Percentiles rank a stretch among this genome's conserved stretches.
Conservation (phyloP, 768 basidiomycete genomes). For the Lentinula lateritia region DNA sequence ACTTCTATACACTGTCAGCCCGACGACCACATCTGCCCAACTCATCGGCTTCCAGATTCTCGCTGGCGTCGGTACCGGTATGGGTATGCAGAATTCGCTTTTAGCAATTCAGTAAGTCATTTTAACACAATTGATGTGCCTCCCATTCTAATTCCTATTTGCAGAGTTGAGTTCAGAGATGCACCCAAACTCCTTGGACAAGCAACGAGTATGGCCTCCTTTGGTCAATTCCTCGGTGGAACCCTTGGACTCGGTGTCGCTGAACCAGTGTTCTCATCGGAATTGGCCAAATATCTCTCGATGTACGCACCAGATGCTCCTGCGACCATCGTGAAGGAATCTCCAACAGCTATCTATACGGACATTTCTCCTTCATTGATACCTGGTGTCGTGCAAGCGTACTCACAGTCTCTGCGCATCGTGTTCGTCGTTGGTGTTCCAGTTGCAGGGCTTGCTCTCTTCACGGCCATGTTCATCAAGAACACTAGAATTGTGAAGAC, state of each 20-base stretch:
- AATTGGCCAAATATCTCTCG: conserved; percentile 7
- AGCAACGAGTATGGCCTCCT: conserved; percentile 12
- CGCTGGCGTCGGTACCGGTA: conserved; percentile 9
- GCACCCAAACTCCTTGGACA: conserved; percentile 7
- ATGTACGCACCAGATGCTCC: conserved; percentile 13
- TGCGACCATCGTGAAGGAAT: conserved; percentile 3
- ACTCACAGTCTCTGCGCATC: neutral
- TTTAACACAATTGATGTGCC: no score
- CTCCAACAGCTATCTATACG: conserved; percentile 11
- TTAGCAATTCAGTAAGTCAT: conserved; percentile 12
- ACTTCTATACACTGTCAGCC: conserved; percentile 8
- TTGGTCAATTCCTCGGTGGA: conserved; percentile 14
- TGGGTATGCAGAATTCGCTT: conserved; percentile 16
- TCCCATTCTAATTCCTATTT: neutral
- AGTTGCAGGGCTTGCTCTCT: neutral
- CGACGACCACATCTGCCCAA: neutral
- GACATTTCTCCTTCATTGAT: conserved; percentile 5
- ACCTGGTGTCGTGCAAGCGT: conserved; percentile 9
- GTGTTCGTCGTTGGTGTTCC: neutral
- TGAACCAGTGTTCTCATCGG: conserved; percentile 9
- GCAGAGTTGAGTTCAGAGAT: conserved; percentile 11
- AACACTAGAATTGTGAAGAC: conserved; percentile 1
- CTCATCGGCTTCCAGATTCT: conserved; percentile 13
- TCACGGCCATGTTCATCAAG: neutral
- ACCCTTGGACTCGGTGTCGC: conserved; percentile 10